Evolutionary conservation across 805 yeast genomes (phyloP).

Genomic region (Zygosaccharomyces bailii): DNA sequence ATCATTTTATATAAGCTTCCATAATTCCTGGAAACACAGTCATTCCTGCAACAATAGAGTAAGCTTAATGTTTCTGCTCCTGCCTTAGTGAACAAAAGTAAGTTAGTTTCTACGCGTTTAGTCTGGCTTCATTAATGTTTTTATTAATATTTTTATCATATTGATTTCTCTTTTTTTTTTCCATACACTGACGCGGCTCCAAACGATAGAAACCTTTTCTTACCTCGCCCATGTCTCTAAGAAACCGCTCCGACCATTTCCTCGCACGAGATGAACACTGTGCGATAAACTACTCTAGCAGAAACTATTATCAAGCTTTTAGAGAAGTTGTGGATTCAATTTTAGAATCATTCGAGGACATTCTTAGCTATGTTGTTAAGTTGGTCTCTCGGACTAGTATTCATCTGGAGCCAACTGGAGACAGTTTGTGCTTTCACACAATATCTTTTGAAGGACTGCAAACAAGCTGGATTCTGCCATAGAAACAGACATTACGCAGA

Average conservation of each 20-base stretch:
- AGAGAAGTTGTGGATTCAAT: no score
- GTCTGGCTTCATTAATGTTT: not conserved
- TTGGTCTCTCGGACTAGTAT: not conserved
- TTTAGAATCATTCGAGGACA: not conserved
- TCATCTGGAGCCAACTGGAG: conserved; percentile 8
- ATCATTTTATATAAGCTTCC: not conserved
- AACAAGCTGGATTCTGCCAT: conserved; percentile 76
- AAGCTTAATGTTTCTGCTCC: no score
- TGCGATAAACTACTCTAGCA: no score
- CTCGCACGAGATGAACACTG: no score
- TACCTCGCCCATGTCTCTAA: not conserved
- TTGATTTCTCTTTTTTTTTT: not conserved
- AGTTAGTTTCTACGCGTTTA: conserved; percentile 4
- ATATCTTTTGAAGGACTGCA: conserved; percentile 72
- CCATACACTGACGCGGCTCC: not conserved
- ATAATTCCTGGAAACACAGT: not conserved
- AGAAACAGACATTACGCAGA: conserved; percentile 70
- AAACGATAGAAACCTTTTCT: not conserved
- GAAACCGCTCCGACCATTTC: not conserved
- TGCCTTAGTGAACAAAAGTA: no score
- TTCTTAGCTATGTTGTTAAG: not conserved
- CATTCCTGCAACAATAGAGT: no score
- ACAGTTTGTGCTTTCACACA: conserved; percentile 48
- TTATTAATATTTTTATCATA: not conserved
- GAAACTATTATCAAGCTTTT: no score